These are phyloP conservation scores for Tuber aestivum DNA, from an alignment of 495 filamentous ascomycete species.

Conservation along the genomic window DNA sequence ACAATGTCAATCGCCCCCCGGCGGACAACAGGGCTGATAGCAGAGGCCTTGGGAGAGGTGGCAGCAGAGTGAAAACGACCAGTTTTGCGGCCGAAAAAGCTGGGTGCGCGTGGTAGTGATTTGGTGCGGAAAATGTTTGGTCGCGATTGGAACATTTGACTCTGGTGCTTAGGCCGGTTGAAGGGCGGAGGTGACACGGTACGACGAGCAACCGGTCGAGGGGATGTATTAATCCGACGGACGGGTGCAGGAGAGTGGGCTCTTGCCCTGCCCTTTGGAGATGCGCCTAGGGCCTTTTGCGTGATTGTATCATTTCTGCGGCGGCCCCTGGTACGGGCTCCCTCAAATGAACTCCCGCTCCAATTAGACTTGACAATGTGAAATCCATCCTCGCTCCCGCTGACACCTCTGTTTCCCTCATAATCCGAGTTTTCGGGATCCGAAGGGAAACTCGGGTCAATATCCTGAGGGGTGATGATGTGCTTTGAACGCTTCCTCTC, in stretches of 20 bases:
- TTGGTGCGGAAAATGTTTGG: conserved; percentile 55
- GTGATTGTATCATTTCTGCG: conserved; percentile 41
- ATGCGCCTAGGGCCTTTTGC: conserved; percentile 41
- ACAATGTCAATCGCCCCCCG: conserved; percentile 92
- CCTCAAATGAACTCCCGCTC: conserved; percentile 44
- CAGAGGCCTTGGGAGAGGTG: conserved; percentile 27
- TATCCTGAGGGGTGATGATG: conserved; percentile 78
- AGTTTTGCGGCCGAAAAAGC: conserved; percentile 55
- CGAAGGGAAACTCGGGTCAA: conserved; percentile 94
- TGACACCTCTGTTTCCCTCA: conserved; percentile 52
- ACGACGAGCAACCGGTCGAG: conserved; percentile 50
- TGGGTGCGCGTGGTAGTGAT: conserved; percentile 67
- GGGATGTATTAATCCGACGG: conserved; percentile 46
- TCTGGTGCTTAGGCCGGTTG: conserved; percentile 28
- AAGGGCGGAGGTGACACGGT: conserved; percentile 34
- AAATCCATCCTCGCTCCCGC: conserved; percentile 56
- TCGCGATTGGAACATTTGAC: conserved; percentile 36
- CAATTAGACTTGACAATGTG: conserved; percentile 52
- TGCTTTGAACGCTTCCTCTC: conserved; percentile 73
- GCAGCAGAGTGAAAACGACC: conserved; percentile 24
- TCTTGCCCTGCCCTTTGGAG: conserved; percentile 61
- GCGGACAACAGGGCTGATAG: conserved; percentile 27
- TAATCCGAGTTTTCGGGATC: conserved; percentile 76
- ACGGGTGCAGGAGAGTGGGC: conserved; percentile 59
- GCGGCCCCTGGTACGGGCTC: conserved; percentile 42